Conservation (phyloP, 225 moss, liverwort and hornwort species). For the Sphagnum contortum region DNA sequence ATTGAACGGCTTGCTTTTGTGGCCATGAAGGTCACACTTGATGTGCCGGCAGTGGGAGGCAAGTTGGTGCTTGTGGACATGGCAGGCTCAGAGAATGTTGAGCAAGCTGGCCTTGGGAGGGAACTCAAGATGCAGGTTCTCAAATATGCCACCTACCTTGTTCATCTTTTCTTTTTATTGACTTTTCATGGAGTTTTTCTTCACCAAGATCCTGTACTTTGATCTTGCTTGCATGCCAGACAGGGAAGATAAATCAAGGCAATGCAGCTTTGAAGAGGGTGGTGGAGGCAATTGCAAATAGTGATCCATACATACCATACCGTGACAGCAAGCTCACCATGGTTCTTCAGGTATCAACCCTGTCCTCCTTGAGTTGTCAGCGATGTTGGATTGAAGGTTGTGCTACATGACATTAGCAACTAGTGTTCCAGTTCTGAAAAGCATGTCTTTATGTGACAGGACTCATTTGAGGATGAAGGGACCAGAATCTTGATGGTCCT, state of each 20-base stretch:
- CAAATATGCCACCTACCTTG: neutral
- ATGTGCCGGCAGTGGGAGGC: constrained; percentile 84
- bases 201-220: neutral
- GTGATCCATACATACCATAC: constrained; percentile 85
- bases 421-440: no score
- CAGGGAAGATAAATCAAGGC: constrained; percentile 93
- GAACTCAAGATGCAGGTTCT: constrained; percentile 83
- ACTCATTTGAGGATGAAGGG: constrained; percentile 80
- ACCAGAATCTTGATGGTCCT: constrained; percentile 87
- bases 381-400: neutral
- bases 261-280: constrained; percentile 88
- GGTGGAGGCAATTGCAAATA: constrained; percentile 88
- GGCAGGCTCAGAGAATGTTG: constrained; percentile 94
- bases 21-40: constrained; percentile 65
- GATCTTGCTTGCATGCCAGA: constrained; percentile 24
- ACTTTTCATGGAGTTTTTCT: neutral
- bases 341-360: constrained; percentile 67
- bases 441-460: constrained; percentile 22
- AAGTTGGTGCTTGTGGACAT: constrained; percentile 82
- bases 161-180: neutral
- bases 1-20: no score
- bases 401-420: no score
- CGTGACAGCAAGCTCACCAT: constrained; percentile 94
- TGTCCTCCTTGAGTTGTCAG: neutral
- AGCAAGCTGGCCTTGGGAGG: constrained; percentile 80